Evolutionary conservation across 768 basidiomycete genomes (phyloP).

Genomic region (Xanthoconium purpureum): DNA sequence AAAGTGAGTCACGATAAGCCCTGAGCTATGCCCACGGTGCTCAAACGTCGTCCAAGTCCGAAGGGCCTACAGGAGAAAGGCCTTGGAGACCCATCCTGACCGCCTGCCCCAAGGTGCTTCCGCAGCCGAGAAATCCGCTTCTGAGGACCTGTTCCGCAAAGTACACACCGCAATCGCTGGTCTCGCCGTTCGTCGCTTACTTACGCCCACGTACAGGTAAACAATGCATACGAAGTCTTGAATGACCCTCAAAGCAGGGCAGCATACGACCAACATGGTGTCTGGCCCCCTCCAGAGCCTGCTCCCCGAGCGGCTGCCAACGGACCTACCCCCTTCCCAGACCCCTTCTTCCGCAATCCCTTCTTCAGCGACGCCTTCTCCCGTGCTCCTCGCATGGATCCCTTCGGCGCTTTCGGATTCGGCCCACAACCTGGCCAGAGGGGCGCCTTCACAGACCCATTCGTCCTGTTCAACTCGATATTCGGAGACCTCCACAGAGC

Average conservation of each 20-base stretch:
- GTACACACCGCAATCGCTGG: conserved; percentile 18
- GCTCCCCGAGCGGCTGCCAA: conserved; percentile 14
- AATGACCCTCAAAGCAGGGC: conserved; percentile 57
- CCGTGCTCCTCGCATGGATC: conserved; percentile 26
- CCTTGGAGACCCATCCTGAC: conserved; percentile 75
- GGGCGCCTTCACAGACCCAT: conserved; percentile 65
- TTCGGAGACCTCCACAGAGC: conserved; percentile 51
- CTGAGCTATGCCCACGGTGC: neutral
- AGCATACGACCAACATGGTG: conserved; percentile 67
- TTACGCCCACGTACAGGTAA: conserved; percentile 44
- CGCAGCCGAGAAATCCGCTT: conserved; percentile 50
- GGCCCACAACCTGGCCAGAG: conserved; percentile 12
- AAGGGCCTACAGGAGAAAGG: conserved; percentile 73
- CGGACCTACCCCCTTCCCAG: conserved; percentile 15
- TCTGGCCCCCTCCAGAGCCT: conserved; percentile 65
- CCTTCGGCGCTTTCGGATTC: conserved; percentile 27
- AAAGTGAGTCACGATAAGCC: conserved; percentile 47
- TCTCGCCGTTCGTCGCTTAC: neutral
- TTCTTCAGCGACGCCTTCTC: conserved; percentile 13
- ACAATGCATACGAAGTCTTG: conserved; percentile 76
- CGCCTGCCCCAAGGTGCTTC: conserved; percentile 57
- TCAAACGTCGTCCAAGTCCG: conserved; percentile 47
- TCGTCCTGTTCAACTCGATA: conserved; percentile 67
- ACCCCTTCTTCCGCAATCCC: conserved; percentile 18
- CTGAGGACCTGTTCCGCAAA: conserved; percentile 57